These are phyloP conservation scores for Dothiorella sarmentorum DNA, from an alignment of 2,329 filamentous ascomycete genomes.

Conservation along the genomic window DNA sequence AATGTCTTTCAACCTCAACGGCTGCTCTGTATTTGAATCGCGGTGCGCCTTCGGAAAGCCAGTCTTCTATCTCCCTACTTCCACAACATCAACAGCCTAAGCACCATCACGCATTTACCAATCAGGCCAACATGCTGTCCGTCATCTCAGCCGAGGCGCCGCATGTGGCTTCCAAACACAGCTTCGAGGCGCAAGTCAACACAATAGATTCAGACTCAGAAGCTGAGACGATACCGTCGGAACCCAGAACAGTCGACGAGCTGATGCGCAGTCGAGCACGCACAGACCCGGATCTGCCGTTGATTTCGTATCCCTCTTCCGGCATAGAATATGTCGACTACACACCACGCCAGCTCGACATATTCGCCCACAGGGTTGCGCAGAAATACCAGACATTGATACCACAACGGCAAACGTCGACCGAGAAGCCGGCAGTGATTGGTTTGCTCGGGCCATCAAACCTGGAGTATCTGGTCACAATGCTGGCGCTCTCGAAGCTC, in stretches of 20 bases:
- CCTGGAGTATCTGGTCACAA: constrained; percentile 53
- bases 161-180: neutral
- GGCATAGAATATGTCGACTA: constrained; percentile 48
- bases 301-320: constrained; percentile 45
- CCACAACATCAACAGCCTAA: neutral
- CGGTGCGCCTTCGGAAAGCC: neutral
- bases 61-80: neutral
- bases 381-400: constrained; percentile 1
- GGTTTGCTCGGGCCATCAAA: constrained; percentile 53
- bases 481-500: constrained; percentile 53
- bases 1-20: neutral
- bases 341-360: constrained; percentile 45
- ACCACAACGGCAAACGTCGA: neutral
- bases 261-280: constrained; percentile 39
- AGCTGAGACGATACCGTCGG: neutral
- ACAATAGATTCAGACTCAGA: constrained; percentile 1
- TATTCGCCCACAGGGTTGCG: constrained; percentile 31
- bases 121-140: neutral
- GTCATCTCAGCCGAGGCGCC: constrained; percentile 1
- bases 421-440: constrained; percentile 32
- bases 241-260: constrained; percentile 36
- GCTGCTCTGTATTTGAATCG: neutral
- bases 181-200: neutral
- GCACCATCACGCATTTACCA: neutral
- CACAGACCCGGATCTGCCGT: constrained; percentile 33